Percentiles rank a stretch among this genome's conserved stretches.
Conservation (phyloP, 2,329 filamentous ascomycete species). For the Phaeosphaeria sp. region DNA sequence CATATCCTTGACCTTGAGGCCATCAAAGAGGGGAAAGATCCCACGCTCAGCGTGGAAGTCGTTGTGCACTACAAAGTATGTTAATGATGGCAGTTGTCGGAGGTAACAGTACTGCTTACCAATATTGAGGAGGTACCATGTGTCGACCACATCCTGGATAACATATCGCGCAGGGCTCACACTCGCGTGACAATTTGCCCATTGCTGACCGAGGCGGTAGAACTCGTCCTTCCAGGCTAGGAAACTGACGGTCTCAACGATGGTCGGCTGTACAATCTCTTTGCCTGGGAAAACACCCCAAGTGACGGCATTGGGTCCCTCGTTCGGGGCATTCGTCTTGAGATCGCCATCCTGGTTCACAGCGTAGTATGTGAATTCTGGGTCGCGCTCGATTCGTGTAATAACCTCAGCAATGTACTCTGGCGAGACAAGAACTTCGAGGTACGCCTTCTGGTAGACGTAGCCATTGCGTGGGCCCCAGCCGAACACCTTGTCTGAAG, state of each 20-base stretch:
- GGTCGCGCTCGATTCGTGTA: constrained; percentile 75
- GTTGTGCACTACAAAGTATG: constrained; percentile 79
- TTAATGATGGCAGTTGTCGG: not conserved
- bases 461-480: constrained; percentile 97
- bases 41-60: constrained; percentile 87
- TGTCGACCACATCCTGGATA: constrained; percentile 83
- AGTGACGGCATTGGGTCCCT: constrained; percentile 96
- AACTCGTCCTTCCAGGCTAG: constrained; percentile 99
- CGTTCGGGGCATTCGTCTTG: constrained; percentile 81
- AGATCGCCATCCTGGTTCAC: constrained; percentile 84
- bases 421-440: constrained; percentile 88
- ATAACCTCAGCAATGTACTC: constrained; percentile 79
- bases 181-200: constrained; percentile 88
- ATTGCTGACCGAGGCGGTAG: constrained; percentile 88
- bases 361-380: constrained; percentile 91
- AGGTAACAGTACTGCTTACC: constrained; percentile 62
- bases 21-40: constrained; percentile 87
- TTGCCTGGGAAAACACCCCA: constrained; percentile 99
- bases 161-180: constrained; percentile 78
- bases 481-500: constrained; percentile 83
- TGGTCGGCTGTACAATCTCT: constrained; percentile 99
- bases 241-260: constrained; percentile 97
- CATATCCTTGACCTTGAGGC: constrained; percentile 71
- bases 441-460: constrained; percentile 97
- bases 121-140: constrained; percentile 95